These are phyloP conservation scores for Backusella morwellensis DNA, from an alignment of 192 early-diverging fungal genomes.

Conservation along the genomic window DNA sequence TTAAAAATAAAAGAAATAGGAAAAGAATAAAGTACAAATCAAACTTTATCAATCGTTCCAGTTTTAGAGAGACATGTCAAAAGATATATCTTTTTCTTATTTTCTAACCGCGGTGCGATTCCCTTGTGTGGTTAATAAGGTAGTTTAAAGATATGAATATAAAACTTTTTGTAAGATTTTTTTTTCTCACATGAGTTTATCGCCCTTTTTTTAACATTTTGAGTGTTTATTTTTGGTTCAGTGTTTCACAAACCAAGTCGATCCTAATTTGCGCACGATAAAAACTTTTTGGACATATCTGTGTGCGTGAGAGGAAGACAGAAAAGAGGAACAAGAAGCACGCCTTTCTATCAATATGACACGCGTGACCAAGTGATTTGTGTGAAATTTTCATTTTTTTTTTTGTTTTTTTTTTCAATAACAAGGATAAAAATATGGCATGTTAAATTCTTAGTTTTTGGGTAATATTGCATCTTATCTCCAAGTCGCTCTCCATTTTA, in stretches of 20 bases:
- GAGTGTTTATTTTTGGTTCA: background rate
- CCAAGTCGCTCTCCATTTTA: no score
- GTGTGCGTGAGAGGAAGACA: background rate
- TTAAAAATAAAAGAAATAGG: background rate
- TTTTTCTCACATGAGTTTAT: background rate
- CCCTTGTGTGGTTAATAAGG: conserved; percentile 1
- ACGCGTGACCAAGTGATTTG: background rate
- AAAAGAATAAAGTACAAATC: background rate
- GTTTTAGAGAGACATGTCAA: background rate
- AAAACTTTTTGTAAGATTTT: background rate
- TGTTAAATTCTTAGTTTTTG: background rate
- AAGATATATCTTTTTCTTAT: background rate
- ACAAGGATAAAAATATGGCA: background rate
- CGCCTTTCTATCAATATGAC: background rate
- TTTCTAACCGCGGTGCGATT: conserved; percentile 6
- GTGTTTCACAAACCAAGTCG: background rate
- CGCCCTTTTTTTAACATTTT: background rate
- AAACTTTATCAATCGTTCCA: background rate
- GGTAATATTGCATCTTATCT: no score
- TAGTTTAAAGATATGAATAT: background rate
- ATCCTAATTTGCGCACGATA: background rate
- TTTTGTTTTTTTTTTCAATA: no score
- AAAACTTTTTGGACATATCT: background rate
- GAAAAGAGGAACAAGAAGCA: background rate
- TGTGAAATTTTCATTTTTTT: background rate